Evolutionary conservation across 257 asterid species (phyloP).

Genomic region (Mitragyna speciosa): DNA sequence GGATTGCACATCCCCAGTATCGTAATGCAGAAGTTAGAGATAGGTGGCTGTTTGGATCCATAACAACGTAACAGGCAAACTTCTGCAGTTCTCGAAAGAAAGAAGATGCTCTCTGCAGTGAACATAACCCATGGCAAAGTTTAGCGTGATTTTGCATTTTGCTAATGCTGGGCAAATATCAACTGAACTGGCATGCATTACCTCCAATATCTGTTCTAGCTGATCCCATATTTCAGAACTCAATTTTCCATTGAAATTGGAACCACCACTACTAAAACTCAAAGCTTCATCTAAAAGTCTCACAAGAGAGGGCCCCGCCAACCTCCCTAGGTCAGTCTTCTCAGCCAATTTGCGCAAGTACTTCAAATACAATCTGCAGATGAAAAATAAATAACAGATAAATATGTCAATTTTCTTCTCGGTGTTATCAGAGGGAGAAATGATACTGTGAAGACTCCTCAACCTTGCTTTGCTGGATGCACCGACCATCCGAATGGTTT

Average conservation of each 20-base stretch:
- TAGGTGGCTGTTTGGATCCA: conserved; percentile 53
- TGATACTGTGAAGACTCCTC: conserved; percentile 12
- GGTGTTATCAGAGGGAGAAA: not conserved
- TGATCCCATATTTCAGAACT: conserved; percentile 83
- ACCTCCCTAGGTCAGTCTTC: conserved; percentile 88
- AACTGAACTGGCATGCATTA: conserved; percentile 26
- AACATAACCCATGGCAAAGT: not conserved
- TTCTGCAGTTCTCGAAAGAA: conserved; percentile 52
- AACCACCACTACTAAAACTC: conserved; percentile 45
- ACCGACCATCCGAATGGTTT: conserved; percentile 82
- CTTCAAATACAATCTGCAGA: conserved; percentile 74
- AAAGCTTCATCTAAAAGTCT: conserved; percentile 79
- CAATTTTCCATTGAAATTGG: conserved; percentile 55
- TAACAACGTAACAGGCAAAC: conserved; percentile 77
- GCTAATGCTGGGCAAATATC: not conserved
- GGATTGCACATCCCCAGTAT: conserved; percentile 91
- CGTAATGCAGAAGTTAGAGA: conserved; percentile 66
- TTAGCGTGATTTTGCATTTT: not conserved
- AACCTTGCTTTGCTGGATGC: conserved; percentile 81
- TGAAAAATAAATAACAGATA: conserved; percentile 11
- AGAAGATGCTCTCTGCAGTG: conserved; percentile 71
- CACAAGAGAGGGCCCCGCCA: conserved; percentile 82
- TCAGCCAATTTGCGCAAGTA: conserved; percentile 73
- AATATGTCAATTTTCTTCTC: conserved; percentile 6
- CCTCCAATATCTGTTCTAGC: conserved; percentile 69